Base-by-base conservation (phyloP, 768 basidiomycete species). In the Boletus rubropictus region DNA sequence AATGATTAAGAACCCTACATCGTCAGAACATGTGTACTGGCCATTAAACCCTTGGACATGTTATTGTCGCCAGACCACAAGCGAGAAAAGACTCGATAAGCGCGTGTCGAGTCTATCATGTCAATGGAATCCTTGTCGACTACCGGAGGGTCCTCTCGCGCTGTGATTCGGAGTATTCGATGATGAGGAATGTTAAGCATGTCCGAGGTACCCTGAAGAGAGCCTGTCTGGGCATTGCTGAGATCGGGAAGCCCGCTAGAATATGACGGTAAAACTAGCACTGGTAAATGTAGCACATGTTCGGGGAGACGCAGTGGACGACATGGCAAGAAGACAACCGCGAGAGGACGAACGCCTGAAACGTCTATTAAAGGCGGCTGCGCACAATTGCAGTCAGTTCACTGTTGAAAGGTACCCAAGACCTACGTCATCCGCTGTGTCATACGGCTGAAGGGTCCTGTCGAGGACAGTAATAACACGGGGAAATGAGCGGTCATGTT, bases 321-420 rank as follows among this genome's bases (percentile, higher is more conserved):
- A 49, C 72, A 72, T 41, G 86, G 86, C 38, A 86, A 65, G 64
- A 79, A 85, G 46, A 87, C 69, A 50, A 89, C 70, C 20, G 82
- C 86, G 53, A 89, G 68, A 27, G 85, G 85, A 45, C 75, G 81
- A 56, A 69, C 66, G 42, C 65, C 67, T 48, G 63, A 56, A 58
- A 57, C 53, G 43, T 60, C 60, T 63, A 71, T 70, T 50, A 62
- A 58, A 58, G 59, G 64, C 64, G 72, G 65, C 77, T 79, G 61
- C 37, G 20, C 33, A 21, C 14, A 51, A 53, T 63, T 67, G 61
- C 53, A 46, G 59, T 69, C 48, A 68, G 57, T 61, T 54, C 54
- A 51, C 33, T 37, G 41, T 37, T 53, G 32, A 50, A 51, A 51
- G 35, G 31, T n/a, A 44, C 37, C 34, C 40, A 50, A 51, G 29